Base-by-base conservation (phyloP, 192 early-diverging fungal species). In the Backusella mclennaniae region DNA sequence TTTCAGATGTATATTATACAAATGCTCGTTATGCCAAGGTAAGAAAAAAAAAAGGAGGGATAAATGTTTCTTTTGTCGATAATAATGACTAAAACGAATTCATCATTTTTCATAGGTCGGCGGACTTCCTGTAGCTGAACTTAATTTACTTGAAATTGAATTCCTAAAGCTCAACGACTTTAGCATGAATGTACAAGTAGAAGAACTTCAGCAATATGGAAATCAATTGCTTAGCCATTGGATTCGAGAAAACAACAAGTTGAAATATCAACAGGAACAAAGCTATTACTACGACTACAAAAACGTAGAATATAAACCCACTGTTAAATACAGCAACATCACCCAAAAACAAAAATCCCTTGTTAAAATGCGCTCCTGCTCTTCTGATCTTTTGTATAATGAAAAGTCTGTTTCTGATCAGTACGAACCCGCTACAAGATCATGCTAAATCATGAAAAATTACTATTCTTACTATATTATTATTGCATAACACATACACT, bases 1-100 rank as follows among this genome's bases (percentile, higher is more conserved):
- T 94, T 79, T 93, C 92, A 1, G 96, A 98, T 79, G 89, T 96
- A 35, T 98, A 96, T 73, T 98, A 92, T 81, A 95, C 95, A 44
- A 98, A 96, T 77, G 87, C 93, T 35, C 92, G 95, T 69, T 95
- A 95, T 77, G 92, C 94, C 73, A 91, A 91, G 87, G 87, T 89
- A 85, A 39, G 23, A 17, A 12, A 67, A 67, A 67, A 63, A 39
- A 39, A 39, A 39, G 38, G 42, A n/a, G 46, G 46, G 19, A 49
- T 49, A 49, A 49, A 49, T 6, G 56, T 59, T 59, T 53, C 15
- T 53, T n/a, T 23, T 7, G 6, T 53, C n/a, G 15, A 26, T 59
- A 59, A 59, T 8, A 21, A 39, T 69, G 67, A 69, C 67, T 39
- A 69, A 69, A 17, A 33, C 21, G 19, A 39, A 69, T 26, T 63